These are phyloP conservation scores for Mucor velutinosus DNA, from an alignment of 371 early-diverging fungal genomes.

Conservation along the genomic window DNA sequence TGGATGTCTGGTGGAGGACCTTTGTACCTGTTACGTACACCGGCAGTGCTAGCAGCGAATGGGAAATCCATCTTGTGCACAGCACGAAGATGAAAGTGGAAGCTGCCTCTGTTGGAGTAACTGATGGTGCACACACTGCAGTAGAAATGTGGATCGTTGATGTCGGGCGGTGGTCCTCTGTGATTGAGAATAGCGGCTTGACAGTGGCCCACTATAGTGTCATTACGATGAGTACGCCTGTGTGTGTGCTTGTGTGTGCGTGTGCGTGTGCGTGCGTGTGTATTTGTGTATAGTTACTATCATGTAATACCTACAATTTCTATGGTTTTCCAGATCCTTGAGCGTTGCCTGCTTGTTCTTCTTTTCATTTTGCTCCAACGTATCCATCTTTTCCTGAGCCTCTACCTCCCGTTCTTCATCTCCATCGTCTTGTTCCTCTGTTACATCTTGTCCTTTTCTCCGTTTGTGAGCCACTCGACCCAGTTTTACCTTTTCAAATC, in stretches of 20 bases:
- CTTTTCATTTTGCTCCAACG: not conserved
- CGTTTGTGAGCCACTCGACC: not conserved
- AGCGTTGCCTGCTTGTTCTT: not conserved
- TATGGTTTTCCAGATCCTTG: not conserved
- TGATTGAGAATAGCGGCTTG: not conserved
- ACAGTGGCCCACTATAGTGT: not conserved
- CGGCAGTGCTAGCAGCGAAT: not conserved
- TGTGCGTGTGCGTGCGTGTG: not conserved
- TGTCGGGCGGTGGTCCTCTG: not conserved
- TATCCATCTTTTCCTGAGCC: not conserved
- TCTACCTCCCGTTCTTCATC: not conserved
- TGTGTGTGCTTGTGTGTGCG: too few species aligned
- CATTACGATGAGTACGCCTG: not conserved
- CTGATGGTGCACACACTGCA: not conserved
- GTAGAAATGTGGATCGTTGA: not conserved
- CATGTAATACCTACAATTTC: not conserved
- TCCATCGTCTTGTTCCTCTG: not conserved
- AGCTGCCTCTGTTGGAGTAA: not conserved
- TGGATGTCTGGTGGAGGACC: not conserved
- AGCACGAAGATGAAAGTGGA: not conserved
- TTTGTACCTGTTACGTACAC: not conserved
- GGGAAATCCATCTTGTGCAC: not conserved
- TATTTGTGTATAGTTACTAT: not conserved
- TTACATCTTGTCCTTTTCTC: not conserved
- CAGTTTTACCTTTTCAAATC: not conserved